Conservation (phyloP, 176 grass and related monocot species). For the Poa annua region DNA sequence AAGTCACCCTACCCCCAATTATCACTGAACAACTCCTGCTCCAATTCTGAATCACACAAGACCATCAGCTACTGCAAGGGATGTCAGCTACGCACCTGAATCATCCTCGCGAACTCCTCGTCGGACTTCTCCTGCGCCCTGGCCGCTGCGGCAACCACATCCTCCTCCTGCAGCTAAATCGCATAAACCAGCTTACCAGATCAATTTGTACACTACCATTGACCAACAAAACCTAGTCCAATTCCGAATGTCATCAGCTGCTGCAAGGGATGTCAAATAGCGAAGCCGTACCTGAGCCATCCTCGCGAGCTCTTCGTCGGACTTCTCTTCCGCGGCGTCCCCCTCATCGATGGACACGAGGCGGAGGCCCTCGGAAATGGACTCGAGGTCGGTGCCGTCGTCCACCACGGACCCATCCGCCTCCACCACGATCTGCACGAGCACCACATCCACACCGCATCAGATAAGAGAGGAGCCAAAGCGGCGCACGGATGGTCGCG, state of each 20-base stretch:
- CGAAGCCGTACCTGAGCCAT: conserved; percentile 59
- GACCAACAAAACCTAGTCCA: not conserved
- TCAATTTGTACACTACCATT: not conserved
- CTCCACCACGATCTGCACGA: conserved; percentile 69
- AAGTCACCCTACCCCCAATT: not conserved
- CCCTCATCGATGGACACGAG: conserved; percentile 48
- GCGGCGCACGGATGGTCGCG: not conserved
- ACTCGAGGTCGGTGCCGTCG: conserved; percentile 66
- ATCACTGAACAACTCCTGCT: not conserved
- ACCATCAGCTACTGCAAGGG: not conserved
- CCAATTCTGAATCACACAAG: no score
- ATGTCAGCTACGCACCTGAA: conserved; percentile 60
- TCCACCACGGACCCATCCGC: conserved; percentile 55
- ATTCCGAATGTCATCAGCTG: not conserved
- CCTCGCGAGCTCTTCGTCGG: conserved; percentile 77
- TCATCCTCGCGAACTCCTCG: conserved; percentile 76
- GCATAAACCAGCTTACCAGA: not conserved
- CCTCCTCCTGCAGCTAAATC: not conserved
- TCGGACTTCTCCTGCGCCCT: conserved; percentile 53
- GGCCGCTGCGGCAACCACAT: not conserved
- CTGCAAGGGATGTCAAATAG: conserved; percentile 1
- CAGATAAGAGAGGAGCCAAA: not conserved
- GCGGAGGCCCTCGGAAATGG: conserved; percentile 55
- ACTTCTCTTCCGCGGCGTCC: conserved; percentile 43
- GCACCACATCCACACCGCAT: not conserved